A percentile compares a stretch with the other conserved stretches of the same genome.
phyloP scores from a whole-genome alignment of 805 yeast genomes.

The Metschnikowia aberdeeniae region DNA sequence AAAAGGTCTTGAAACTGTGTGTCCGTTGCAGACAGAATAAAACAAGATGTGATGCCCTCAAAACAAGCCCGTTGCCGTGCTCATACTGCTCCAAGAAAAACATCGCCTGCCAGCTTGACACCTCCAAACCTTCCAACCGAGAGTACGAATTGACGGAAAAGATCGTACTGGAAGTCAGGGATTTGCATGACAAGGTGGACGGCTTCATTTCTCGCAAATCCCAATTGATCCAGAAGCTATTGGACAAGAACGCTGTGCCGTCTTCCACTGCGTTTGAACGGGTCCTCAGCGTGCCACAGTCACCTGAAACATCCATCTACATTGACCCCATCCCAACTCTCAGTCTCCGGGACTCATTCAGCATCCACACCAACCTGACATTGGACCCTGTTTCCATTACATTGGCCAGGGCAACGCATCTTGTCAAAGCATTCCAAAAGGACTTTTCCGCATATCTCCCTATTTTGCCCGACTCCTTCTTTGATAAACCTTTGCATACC shows the following conservation, averaged over 20 bases:
- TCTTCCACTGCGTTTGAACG: not conserved
- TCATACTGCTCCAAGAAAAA: constrained; percentile 52
- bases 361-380: constrained; percentile 14
- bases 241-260: not conserved
- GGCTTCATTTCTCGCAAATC: constrained; percentile 10
- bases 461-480: constrained; percentile 14
- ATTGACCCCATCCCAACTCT: constrained; percentile 18
- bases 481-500: constrained; percentile 11
- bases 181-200: constrained; percentile 14
- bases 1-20: constrained; percentile 47
- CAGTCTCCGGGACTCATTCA: constrained; percentile 12
- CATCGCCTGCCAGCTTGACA: constrained; percentile 50
- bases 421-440: constrained; percentile 8
- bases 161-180: constrained; percentile 13
- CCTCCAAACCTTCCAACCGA: constrained; percentile 29
- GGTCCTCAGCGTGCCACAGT: constrained; percentile 3
- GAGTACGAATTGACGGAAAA: constrained; percentile 14
- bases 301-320: constrained; percentile 7
- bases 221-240: constrained; percentile 9
- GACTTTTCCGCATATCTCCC: constrained; percentile 14
- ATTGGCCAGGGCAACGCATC: constrained; percentile 9
- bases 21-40: constrained; percentile 62
- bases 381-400: constrained; percentile 11
- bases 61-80: constrained; percentile 53
- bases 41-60: constrained; percentile 57